Evolutionary conservation across 139 green algal genomes (phyloP), one percentile per base, ranked within the genome.

Genomic region (Bryopsis sp.): DNA sequence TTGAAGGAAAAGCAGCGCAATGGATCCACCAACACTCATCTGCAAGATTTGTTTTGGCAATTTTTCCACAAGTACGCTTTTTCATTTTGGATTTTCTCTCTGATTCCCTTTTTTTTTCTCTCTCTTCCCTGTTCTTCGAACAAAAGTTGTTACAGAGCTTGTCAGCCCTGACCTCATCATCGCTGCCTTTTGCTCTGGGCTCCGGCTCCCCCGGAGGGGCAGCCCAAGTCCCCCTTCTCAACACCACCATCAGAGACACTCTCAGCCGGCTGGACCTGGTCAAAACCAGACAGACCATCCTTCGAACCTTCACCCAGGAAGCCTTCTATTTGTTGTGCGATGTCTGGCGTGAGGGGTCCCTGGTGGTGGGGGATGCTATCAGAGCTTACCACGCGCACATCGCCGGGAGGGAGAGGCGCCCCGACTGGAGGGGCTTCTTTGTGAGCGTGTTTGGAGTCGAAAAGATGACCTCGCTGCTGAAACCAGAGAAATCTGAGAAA

Each of bases 321-420:
- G 74, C 73, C 34, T 79, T 72, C 29, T 68, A 75, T 61, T 28
- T 79, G 68, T 58, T 79, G 38, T 38, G 75, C 29, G 74, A 79
- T 39, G 60, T 75, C 19, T 79, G 74, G 74, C 50, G 74, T 22
- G 68, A 71, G 1, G 65, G 63, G 37, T 72, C 58, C 22, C 31
- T 57, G n/a, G 46, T 65, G 26, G 39, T 72, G 19, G 22, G 74
- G 26, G 74, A 79, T 36, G 64, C 74, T 4, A 75, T 79, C 35
- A 68, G 74, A 62, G 74, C 74, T 39, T 79, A 72, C 50, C 38
- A 59, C 33, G 61, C 70, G 26, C 74, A 79, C 38, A 60, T 75
- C 36, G 48, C 32, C 3, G 29, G 33, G 28, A 37, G 31, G 47
- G 24, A 37, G 28, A 31, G 43, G n/a, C 31, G 8, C 29, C 74